Base-by-base conservation (phyloP, 148 eudicot genomes). In the Agrostemma githago region DNA sequence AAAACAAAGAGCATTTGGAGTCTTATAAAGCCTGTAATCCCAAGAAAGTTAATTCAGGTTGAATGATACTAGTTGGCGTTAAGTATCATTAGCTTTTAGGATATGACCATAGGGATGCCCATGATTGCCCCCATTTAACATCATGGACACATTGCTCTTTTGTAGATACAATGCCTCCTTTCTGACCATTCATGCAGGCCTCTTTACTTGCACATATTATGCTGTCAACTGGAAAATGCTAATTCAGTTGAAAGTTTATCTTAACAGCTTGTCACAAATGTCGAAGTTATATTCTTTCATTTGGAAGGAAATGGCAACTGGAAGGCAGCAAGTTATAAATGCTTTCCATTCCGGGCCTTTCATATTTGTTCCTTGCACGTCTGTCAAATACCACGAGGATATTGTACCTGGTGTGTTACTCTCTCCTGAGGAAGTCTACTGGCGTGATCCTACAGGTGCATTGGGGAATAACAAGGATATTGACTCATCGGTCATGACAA, bases 261-360 rank as follows among this genome's bases (percentile, higher is more conserved):
- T 73, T 72, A 34, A 62, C 92, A 93, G 98, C 78, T 66, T 92
- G 77, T 80, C 86, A 60, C 98, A 95, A 78, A 95, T 95, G 98
- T 86, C 89, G 69, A 90, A 82, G 71, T 83, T 95, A 46, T 95
- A 92, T 83, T 59, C 86, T 34, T 88, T 83, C 74, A 72, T 95
- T 51, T 89, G 90, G 89, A 87, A 81, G 77, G 92, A 79, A 79
- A 86, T 87, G 88, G 67, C 83, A 80, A 74, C 74, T 56, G 84
- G 89, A 69, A 85, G 86, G 82, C 77, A 83, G 74, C 83, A 79
- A 81, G 85, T 85, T 46, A 10, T 83, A 74, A 86, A 84, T 60
- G 79, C 85, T 69, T 83, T 95, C 20, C 73, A 21, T 65, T 83
- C 83, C 19, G 93, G 92, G 56, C 89, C 93, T 74, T 92, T 84